Conservation (phyloP, 225 moss, liverwort and hornwort species). For the Bryum argenteum region DNA sequence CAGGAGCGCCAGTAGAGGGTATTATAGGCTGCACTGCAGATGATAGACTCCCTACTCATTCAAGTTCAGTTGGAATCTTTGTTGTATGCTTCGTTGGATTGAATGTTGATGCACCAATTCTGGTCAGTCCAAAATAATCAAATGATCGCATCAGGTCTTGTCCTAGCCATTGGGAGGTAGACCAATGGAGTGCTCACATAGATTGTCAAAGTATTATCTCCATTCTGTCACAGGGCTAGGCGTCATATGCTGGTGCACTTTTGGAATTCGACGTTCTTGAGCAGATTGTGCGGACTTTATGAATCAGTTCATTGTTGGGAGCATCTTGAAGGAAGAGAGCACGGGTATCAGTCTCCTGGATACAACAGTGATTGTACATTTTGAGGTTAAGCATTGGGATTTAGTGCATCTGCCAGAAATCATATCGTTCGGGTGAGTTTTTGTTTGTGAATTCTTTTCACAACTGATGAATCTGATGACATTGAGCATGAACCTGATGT, state of each 20-base stretch:
- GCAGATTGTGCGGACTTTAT: slow-evolving; percentile 29
- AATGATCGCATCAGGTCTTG: slow-evolving; percentile 13
- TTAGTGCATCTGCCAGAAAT: no score
- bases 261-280: slow-evolving; percentile 22
- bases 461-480: no score
- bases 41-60: slow-evolving; percentile 14
- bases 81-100: slow-evolving; percentile 1
- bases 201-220: slow-evolving; percentile 1
- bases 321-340: slow-evolving; percentile 98
- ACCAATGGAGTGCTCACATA: neutral
- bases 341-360: no score
- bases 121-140: slow-evolving; percentile 23
- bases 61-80: slow-evolving; percentile 17
- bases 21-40: slow-evolving; percentile 11
- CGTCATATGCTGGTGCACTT: slow-evolving; percentile 16
- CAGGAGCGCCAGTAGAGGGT: no score
- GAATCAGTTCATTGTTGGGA: slow-evolving; percentile 74
- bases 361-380: no score
- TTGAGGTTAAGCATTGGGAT: no score
- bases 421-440: no score
- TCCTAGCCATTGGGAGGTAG: slow-evolving; percentile 12
- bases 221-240: slow-evolving; percentile 7
- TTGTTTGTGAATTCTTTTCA: no score
- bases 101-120: slow-evolving; percentile 8
- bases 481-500: no score